Percentiles rank a stretch among this genome's conserved stretches.
Conservation (phyloP, 768 basidiomycete genomes). For the Dentipellis fragilis region DNA sequence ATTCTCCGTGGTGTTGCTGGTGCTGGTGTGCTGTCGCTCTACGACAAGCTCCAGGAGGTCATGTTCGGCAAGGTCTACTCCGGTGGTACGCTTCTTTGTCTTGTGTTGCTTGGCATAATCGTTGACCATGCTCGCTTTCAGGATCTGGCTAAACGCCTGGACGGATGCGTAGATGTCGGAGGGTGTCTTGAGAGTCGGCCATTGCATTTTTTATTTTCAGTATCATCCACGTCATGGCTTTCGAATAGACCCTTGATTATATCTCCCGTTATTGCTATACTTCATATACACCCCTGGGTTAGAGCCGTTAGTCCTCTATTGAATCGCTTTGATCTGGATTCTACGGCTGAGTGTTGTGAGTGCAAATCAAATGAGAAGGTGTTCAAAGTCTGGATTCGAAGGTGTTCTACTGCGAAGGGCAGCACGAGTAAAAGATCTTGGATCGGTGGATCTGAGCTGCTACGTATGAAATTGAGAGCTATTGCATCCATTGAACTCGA, state of each 20-base stretch:
- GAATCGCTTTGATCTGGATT: no score
- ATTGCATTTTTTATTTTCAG: slow-evolving; percentile 21
- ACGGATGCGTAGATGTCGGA: slow-evolving; percentile 9
- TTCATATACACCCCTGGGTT: slow-evolving; percentile 12
- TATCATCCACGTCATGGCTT: slow-evolving; percentile 21
- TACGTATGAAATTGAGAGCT: neutral
- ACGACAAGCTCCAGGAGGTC: slow-evolving; percentile 95
- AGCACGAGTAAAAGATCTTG: neutral
- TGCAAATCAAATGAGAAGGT: no score
- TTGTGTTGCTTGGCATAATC: neutral
- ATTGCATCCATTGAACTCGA: neutral
- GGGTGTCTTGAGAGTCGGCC: slow-evolving; percentile 11
- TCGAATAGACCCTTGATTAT: slow-evolving; percentile 25
- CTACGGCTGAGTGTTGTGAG: no score
- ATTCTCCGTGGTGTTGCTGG: slow-evolving; percentile 98
- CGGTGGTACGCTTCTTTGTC: slow-evolving; percentile 52
- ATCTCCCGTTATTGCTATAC: slow-evolving; percentile 16
- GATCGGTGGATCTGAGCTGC: neutral
- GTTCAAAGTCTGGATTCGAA: no score
- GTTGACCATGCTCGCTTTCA: slow-evolving; percentile 7
- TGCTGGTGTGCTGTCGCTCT: slow-evolving; percentile 97
- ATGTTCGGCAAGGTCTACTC: slow-evolving; percentile 99
- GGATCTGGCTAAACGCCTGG: slow-evolving; percentile 32
- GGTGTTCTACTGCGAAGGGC: neutral
- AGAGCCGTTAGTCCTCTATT: slow-evolving; percentile 11